Base-by-base conservation (phyloP, 495 filamentous ascomycete species). In the Cenococcum geophilum region DNA sequence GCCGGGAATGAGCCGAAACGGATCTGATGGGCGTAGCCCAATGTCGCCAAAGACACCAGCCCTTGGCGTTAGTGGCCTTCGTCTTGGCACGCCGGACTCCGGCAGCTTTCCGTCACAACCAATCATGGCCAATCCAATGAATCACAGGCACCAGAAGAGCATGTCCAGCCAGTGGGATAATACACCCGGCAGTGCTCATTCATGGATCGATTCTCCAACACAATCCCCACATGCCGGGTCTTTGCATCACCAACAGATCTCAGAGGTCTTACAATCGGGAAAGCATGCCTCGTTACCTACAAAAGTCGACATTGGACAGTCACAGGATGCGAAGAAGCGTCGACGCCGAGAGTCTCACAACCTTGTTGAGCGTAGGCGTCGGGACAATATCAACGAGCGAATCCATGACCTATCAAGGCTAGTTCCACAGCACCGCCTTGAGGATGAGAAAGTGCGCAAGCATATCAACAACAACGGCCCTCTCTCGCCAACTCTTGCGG, bases 321-420 rank as follows among this genome's bases (percentile, higher is more conserved):
- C 90, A 0, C 92, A 96, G 70, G 93, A 98, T 76, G 89, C 90
- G 67, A 96, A 97, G 80, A 83, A 89, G 61, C 86, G 91, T 67
- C 81, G 91, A 61, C 83, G 93, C 51, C 84, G 93, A 18, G 93
- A 96, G 67, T 96, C 92, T 0, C 93, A 98, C 76, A 98, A 98
- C 68, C 79, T 95, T 48, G 93, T 98, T 10, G 93, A 98, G 73
- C 89, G 93, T 54, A 86, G 93, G 35, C 87, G 93, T 50, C 84
- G 93, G 48, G 93, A 98, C 74, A 97, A 98, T 65, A 98, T 98
- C 78, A 98, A 98, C 68, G 93, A 98, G 72, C 83, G 93, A 6
- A 98, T 98, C 60, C 92, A 97, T 65, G 93, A 98, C 67, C 81
- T 98, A 4, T 93, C 90, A 64, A 89, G 91, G 68, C 82, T 98